phyloP scores from a whole-genome alignment of 306 rosid species.

The Vigna nakashimae region DNA sequence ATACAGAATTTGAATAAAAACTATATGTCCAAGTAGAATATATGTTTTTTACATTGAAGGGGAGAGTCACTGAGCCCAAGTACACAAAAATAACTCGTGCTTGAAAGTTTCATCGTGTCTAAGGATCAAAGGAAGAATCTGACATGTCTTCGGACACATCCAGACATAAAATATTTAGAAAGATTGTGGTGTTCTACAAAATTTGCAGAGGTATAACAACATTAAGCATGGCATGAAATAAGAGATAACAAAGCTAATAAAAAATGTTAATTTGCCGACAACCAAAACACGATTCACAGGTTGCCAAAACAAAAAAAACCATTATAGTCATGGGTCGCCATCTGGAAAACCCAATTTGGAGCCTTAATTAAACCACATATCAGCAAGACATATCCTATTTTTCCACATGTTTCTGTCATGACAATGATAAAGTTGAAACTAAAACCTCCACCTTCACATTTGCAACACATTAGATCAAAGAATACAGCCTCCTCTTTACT shows the following conservation, averaged over 20 bases:
- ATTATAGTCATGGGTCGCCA: no score
- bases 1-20: constrained; percentile 16
- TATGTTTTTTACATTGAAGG: constrained; percentile 13
- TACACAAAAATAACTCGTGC: constrained; percentile 12
- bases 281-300: neutral
- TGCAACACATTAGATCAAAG: constrained; percentile 30
- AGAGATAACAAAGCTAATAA: neutral
- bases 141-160: constrained; percentile 15
- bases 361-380: neutral
- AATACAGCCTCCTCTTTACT: neutral
- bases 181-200: neutral
- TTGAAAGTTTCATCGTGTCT: constrained; percentile 7
- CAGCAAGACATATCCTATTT: neutral
- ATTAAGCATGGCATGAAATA: constrained; percentile 11
- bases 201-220: neutral
- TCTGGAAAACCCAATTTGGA: neutral
- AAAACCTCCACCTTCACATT: constrained; percentile 9
- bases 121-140: constrained; percentile 33
- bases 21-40: constrained; percentile 9
- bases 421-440: neutral
- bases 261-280: neutral
- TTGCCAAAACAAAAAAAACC: constrained; percentile 1
- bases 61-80: constrained; percentile 19
- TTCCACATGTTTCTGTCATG: constrained; percentile 26
- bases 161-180: neutral